phyloP scores from a whole-genome alignment of 768 basidiomycete species.

The Amanita brunnescens region DNA sequence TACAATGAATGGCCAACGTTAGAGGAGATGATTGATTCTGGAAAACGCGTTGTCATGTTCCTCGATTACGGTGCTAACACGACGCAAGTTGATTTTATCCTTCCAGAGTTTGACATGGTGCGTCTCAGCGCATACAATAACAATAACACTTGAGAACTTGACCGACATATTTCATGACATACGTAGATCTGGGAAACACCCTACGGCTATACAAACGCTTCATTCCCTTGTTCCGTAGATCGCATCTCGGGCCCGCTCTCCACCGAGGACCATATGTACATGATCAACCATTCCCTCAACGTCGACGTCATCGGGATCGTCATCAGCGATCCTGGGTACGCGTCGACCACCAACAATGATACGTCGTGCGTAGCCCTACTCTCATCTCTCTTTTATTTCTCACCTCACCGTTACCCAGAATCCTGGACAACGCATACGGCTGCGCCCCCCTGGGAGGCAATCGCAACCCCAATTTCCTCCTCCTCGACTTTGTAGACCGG shows the following conservation, averaged over 20 bases:
- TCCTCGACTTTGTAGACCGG: slow-evolving; percentile 44
- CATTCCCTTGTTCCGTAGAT: slow-evolving; percentile 46
- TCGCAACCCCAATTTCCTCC: slow-evolving; percentile 41
- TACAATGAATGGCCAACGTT: slow-evolving; percentile 54
- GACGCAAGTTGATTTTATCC: slow-evolving; percentile 36
- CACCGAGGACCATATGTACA: slow-evolving; percentile 42
- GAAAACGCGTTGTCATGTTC: slow-evolving; percentile 54
- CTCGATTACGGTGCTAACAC: slow-evolving; percentile 42
- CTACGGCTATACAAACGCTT: slow-evolving; percentile 38
- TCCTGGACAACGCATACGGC: slow-evolving; percentile 31
- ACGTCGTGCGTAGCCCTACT: slow-evolving; percentile 29
- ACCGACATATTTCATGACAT: not conserved
- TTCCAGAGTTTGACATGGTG: slow-evolving; percentile 52
- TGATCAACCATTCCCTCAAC: slow-evolving; percentile 54
- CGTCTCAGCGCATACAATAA: not conserved
- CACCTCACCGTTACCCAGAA: slow-evolving; percentile 15
- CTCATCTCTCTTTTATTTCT: not conserved
- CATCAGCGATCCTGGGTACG: slow-evolving; percentile 28
- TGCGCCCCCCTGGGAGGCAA: slow-evolving; percentile 36
- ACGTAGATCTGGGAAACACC: slow-evolving; percentile 50
- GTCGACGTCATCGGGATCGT: slow-evolving; percentile 32
- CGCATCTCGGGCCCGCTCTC: slow-evolving; percentile 40
- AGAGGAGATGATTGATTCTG: slow-evolving; percentile 49
- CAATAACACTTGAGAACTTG: not conserved
- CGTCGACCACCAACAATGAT: slow-evolving; percentile 29